phyloP scores from a whole-genome alignment of 352 stramenopile species.

The Pythium periplocum region DNA sequence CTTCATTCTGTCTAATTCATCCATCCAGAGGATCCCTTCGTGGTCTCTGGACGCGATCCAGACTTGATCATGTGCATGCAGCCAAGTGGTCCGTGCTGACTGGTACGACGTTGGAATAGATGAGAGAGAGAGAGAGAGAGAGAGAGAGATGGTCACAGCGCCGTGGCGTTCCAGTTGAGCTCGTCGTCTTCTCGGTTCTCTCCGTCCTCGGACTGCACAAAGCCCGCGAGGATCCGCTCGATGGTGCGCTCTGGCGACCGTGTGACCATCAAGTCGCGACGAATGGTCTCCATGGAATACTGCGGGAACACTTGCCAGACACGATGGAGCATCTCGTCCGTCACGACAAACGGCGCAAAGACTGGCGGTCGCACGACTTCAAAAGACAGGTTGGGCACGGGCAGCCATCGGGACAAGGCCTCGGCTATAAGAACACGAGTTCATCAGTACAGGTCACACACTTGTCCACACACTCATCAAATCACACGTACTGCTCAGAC shows the following conservation, averaged over 20 bases:
- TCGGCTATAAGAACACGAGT: slow-evolving; percentile 26
- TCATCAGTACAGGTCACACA: not conserved
- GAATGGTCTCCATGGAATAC: slow-evolving; percentile 52
- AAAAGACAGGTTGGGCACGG: slow-evolving; percentile 70
- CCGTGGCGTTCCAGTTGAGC: slow-evolving; percentile 8
- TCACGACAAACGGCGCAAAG: slow-evolving; percentile 40
- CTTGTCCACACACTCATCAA: not conserved
- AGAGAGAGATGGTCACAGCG: not conserved
- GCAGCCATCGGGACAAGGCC: slow-evolving; percentile 63
- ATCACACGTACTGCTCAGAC: slow-evolving; percentile 64
- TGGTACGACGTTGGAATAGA: too few species aligned
- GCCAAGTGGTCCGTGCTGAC: too few species aligned
- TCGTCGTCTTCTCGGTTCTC: slow-evolving; percentile 12
- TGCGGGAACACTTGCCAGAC: slow-evolving; percentile 77
- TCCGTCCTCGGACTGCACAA: slow-evolving; percentile 22
- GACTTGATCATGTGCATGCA: too few species aligned
- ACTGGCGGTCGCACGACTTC: slow-evolving; percentile 61
- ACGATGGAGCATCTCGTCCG: slow-evolving; percentile 63
- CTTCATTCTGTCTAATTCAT: too few species aligned
- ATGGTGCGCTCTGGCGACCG: slow-evolving; percentile 65
- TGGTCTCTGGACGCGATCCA: too few species aligned
- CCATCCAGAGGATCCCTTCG: too few species aligned
- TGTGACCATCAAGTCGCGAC: slow-evolving; percentile 42
- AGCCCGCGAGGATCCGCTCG: slow-evolving; percentile 61
- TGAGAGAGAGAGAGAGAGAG: too few species aligned